Evolutionary conservation across 306 rosid species (phyloP), one percentile per base, ranked within the genome.

Genomic region (Crotalaria pallida): DNA sequence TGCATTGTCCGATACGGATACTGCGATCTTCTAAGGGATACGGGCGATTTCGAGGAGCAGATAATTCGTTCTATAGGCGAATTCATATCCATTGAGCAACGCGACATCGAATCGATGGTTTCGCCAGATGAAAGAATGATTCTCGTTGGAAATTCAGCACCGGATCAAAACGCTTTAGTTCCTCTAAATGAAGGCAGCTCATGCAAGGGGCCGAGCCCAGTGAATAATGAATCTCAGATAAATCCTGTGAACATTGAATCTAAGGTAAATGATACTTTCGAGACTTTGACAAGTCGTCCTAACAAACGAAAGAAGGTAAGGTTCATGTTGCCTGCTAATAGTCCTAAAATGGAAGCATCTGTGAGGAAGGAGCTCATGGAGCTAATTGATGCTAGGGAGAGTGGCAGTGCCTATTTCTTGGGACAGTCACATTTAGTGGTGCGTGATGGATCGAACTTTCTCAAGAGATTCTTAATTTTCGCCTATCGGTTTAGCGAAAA

Each of bases 1-100:
- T 90, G 97, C 82, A 84, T 88, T 16, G 90, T 90, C 7, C 79
- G 97, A 74, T 80, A 79, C 29, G 97, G 95, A 56, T 90, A 90
- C 15, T 81, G 90, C 65, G 97, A 90, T 73, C 77, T 74, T 29
- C 63, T 83, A 9, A 83, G 88, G 73, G 93, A 90, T 71, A 75
- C 92, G 0, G 76, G 77, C 59, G 79, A 86, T 72, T 90, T 90
- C n/a, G 97, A 90, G 83, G 97, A 90, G 75, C 74, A 88, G 64
- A 90, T 90, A 2, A 86, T 90, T 38, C 31, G 92, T 34, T 83
- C 90, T 0, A 90, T 90, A 1, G 94, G 90, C 21, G 92, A 90
- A 36, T 90, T 90, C 84, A 81, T 90, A 51, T 75, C 81, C n/a
- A 26, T 88, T 57, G 95, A 86, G 65, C 81, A 84, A 53, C 77